Conservation (phyloP, 257 asterid genomes). For the Handroanthus guayacan region DNA sequence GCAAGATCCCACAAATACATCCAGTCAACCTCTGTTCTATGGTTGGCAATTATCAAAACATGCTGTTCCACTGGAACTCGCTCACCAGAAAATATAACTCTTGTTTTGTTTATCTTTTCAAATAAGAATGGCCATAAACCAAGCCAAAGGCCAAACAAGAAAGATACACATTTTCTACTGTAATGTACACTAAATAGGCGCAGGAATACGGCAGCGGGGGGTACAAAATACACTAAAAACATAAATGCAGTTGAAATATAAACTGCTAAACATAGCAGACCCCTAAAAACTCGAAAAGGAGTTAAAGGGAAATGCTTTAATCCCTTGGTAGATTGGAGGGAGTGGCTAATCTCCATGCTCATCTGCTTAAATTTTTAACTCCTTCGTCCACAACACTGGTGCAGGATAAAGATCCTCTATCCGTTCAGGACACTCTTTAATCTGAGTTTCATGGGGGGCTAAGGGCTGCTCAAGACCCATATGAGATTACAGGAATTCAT, state of each 20-base stretch:
- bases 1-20: slow-evolving; percentile 97
- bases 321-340: slow-evolving; percentile 50
- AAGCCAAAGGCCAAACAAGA: slow-evolving; percentile 82
- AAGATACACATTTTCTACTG: slow-evolving; percentile 73
- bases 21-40: slow-evolving; percentile 98
- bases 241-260: slow-evolving; percentile 75
- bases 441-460: slow-evolving; percentile 21
- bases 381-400: slow-evolving; percentile 14
- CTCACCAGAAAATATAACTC: slow-evolving; percentile 85
- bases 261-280: slow-evolving; percentile 62
- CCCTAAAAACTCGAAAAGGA: slow-evolving; percentile 68
- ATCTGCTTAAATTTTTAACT: slow-evolving; percentile 11
- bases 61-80: slow-evolving; percentile 73
- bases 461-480: slow-evolving; percentile 25
- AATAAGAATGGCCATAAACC: slow-evolving; percentile 96
- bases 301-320: slow-evolving; percentile 71
- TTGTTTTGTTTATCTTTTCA: slow-evolving; percentile 83
- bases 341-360: slow-evolving; percentile 48
- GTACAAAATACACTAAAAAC: slow-evolving; percentile 72
- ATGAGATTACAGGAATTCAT: slow-evolving; percentile 15
- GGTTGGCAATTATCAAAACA: slow-evolving; percentile 77
- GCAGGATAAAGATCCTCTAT: slow-evolving; percentile 27
- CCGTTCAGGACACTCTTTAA: slow-evolving; percentile 11
- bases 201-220: slow-evolving; percentile 55
- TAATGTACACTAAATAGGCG: slow-evolving; percentile 73